Base-by-base conservation (phyloP, 2,329 filamentous ascomycete species). In the Periconia digitata region DNA sequence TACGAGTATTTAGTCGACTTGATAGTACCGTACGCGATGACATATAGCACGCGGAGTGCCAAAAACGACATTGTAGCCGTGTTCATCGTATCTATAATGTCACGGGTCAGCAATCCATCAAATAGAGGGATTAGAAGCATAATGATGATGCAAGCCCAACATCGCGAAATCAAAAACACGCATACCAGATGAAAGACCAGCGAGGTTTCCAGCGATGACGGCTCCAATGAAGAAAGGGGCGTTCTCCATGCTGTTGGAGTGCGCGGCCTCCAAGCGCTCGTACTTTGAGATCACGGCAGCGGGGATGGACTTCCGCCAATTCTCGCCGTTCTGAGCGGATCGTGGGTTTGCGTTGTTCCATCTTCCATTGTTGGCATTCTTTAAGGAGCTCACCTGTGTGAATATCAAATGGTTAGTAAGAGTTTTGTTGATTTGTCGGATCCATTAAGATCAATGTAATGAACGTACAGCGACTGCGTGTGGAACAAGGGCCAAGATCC, bases 171-270 rank as follows among this genome's bases (percentile, higher is more conserved):
- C 12, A 29, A 8, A 27, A 13, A 13, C 8, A 10, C 27, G 17
- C 45, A 32, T 43, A 64, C 62, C 45, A 22, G 55, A 32, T 35
- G 43, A 52, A 35, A 70, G 29, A 12, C 61, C 52, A 41, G 71
- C 76, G 37, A 75, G 54, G 38, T 75, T 68, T 0, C 71, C 75
- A 3, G 70, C 64, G 17, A 77, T 52, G 4, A 78, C 62, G 1
- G 75, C 72, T 0, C 74, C 72, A 16, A 74, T 59, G 52, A 77
- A 77, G 5, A 77, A 47, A 1, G 75, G 72, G 53, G 76, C 64
- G 44, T 72, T 77, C 59, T 79, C 76, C 43, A 77, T 55, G 18
- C 68, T 60, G 53, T 79, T 79, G 18, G 68, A 62, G 53, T 78
- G 75, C 23, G 74, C 74, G 15, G 72, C 69, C 47, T 75, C 69